Base-by-base conservation (phyloP, 2,329 filamentous ascomycete species). In the Penicillium sp. region DNA sequence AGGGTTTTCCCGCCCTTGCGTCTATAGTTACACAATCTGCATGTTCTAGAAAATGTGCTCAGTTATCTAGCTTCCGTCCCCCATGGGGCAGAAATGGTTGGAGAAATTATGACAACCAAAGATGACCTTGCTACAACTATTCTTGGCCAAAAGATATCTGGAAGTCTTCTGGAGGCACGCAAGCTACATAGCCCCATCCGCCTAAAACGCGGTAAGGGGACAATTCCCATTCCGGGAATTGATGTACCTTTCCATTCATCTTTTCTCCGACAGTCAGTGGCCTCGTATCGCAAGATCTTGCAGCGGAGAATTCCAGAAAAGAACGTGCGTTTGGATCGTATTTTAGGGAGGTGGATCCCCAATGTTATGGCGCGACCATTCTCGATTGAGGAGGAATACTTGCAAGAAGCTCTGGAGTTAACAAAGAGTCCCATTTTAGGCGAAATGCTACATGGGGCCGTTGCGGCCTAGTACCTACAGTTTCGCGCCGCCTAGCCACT, bases 281-380 rank as follows among this genome's bases (percentile, higher is more conserved):
- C 97, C 83, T 94, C 94, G 48, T 99, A 99, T 90, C 85, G 94
- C 64, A 92, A 87, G 47, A 97, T 99, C 84, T 77, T 99, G 71
- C 87, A 97, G 67, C 97, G 97, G 89, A 97, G 97, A 85, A 97
- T 99, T 79, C 91, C 97, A 82, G 96, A 95, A 85, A 97, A 92
- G 23, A 94, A 89, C 54, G 97, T 99, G 73, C 93, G 99, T 73
- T 94, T 94, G 6, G 88, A 90, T 72, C 97, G 97, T 82, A 79
- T 99, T 68, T 83, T 99, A 64, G 94, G 94, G 68, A 99, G 97
- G 78, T 99, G 99, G 79, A 97, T 99, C 64, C 94, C 94, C 65
- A 99, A 99, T 76, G 94, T 99, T 64, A 99, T 94, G 56, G 94
- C 94, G 58, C 87, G 87, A 77, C 94, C 94, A 16, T 99, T 99